Evolutionary conservation across 176 grass and related monocot genomes (phyloP), one percentile per base, ranked within the genome.

Genomic region (maize (Zea mays)): DNA sequence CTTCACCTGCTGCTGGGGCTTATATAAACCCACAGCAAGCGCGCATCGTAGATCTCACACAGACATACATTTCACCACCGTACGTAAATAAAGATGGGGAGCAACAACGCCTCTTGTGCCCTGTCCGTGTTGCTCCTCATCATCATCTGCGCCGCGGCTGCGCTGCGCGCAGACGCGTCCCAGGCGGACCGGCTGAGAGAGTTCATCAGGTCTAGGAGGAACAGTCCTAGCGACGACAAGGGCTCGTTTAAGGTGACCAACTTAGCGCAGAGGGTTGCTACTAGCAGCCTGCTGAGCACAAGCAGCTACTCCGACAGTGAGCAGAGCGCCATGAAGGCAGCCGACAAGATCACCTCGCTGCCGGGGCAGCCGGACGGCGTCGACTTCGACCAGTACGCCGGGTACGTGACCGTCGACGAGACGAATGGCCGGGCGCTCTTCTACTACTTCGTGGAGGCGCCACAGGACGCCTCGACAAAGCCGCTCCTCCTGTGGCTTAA

Each of bases 11-110:
- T 27, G 27, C 27, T 27, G 5, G 36, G 16, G 5, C 27, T 21
- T 85, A 79, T 79, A 79, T 41, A 79, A 79, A 48, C 67, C 74
- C 57, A 1, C 54, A 7, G 0, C 47, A 16, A 48, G 11, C 2
- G 11, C 2, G 27, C 12, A 21, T 7, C 20, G 37, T 36, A 68
- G 78, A 68, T 13, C 65, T 37, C 37, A 13, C 15, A 60, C 33
- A 35, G 4, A 3, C 14, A 15, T 8, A 67, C 17, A 45, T 67
- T 43, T 55, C 16, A 58, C 21, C 16, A 58, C 21, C 6, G 16
- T 3, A 69, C 3, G 27, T 27, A 39, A 4, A 39, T 39, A 39
- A 38, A 42, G 5, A 44, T 44, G 42, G 8, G 7, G 42, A 44
- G 6, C 0, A 44, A 44, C 42, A 8, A 44, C 6, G 56, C 62